Conservation (phyloP, 192 early-diverging fungal species). For the Gamsiella multidivaricata region DNA sequence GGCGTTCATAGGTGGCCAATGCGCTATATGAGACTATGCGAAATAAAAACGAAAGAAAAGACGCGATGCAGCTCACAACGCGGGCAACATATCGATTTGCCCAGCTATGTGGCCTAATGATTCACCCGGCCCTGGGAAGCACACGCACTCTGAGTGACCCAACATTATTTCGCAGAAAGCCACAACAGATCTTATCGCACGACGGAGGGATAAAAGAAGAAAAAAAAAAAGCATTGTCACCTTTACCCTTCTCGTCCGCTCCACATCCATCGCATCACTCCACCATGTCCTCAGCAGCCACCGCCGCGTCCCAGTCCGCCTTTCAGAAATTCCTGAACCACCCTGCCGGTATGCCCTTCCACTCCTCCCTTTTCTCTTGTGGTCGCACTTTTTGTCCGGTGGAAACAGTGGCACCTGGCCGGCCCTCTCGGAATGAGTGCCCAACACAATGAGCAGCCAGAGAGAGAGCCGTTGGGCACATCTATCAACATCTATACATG, state of each 20-base stretch:
- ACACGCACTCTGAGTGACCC: background rate
- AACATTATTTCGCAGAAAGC: no score
- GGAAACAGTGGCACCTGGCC: no score
- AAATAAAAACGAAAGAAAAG: background rate
- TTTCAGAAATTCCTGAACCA: slow-evolving; percentile 79
- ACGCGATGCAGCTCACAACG: no score
- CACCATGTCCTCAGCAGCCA: slow-evolving; percentile 47
- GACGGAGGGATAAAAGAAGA: background rate
- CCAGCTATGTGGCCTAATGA: no score
- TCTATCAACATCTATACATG: no score
- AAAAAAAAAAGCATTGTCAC: background rate
- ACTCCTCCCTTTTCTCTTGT: slow-evolving; percentile 3
- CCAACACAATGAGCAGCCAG: no score
- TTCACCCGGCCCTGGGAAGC: background rate
- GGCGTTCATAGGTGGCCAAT: no score
- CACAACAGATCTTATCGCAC: background rate
- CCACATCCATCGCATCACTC: slow-evolving; percentile 1
- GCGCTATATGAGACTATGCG: no score
- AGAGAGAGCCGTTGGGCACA: no score
- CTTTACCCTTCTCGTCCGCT: background rate
- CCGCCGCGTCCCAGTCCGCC: slow-evolving; percentile 64
- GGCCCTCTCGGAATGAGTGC: no score
- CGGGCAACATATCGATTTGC: no score
- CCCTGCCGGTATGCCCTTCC: slow-evolving; percentile 61
- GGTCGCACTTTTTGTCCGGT: no score